phyloP scores from a whole-genome alignment of 345 rosid genomes.

The Aurinia saxatilis region DNA sequence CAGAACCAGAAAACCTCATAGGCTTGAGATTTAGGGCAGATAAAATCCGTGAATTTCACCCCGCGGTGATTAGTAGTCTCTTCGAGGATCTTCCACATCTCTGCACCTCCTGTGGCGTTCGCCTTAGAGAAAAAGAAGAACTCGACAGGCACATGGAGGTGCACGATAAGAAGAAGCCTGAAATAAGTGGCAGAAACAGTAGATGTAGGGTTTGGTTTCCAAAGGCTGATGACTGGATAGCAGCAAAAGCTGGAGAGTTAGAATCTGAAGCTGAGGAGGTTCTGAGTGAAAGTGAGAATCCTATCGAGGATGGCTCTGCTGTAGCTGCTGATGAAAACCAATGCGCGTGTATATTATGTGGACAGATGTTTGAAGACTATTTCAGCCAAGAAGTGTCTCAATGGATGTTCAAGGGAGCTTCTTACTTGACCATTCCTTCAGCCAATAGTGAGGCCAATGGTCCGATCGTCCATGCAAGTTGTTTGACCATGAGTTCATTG shows the following conservation, averaged over 20 bases:
- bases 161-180: constrained; percentile 51
- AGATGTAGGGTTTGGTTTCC: constrained; percentile 67
- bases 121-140: constrained; percentile 52
- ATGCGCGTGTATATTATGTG: constrained; percentile 79
- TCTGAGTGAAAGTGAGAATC: constrained; percentile 29
- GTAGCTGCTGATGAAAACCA: constrained; percentile 81
- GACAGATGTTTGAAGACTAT: constrained; percentile 82
- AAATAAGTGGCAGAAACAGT: constrained; percentile 22
- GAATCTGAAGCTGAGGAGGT: constrained; percentile 34
- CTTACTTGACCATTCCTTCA: constrained; percentile 38
- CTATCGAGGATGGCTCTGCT: constrained; percentile 36
- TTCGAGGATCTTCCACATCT: constrained; percentile 60
- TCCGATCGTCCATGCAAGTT: constrained; percentile 61
- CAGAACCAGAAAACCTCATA: constrained; percentile 41
- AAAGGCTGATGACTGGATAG: constrained; percentile 55
- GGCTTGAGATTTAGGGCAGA: constrained; percentile 75
- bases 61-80: constrained; percentile 57
- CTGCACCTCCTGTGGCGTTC: constrained; percentile 74
- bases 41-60: constrained; percentile 64
- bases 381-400: constrained; percentile 43
- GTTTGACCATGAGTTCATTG: constrained; percentile 45
- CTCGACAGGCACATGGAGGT: constrained; percentile 71
- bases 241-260: constrained; percentile 35
- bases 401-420: constrained; percentile 90
- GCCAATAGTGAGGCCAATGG: constrained; percentile 30